Conservation (phyloP, 345 rosid species). For the Geranium rotundifolium region DNA sequence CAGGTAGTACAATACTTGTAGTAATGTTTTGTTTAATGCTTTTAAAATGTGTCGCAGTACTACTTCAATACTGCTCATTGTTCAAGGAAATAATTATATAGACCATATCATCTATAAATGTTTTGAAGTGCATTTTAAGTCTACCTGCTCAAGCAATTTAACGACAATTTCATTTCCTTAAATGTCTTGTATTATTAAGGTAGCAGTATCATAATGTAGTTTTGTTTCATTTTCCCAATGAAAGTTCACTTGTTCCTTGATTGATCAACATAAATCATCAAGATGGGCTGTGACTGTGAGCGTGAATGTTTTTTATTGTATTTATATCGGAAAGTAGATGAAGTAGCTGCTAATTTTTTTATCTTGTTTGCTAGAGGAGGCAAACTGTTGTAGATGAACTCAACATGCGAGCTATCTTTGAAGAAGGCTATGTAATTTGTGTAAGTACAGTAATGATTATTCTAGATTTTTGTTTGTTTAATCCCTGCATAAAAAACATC, state of each 20-base stretch:
- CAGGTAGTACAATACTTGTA: constrained; percentile 36
- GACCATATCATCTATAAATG: background rate
- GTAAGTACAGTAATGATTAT: constrained; percentile 34
- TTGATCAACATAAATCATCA: background rate
- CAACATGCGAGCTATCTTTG: constrained; percentile 83
- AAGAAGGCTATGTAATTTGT: constrained; percentile 77
- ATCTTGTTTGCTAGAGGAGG: constrained; percentile 53
- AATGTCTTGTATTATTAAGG: background rate
- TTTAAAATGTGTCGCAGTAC: background rate
- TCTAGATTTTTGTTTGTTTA: background rate
- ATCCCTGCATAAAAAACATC: background rate
- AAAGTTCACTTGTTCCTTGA: background rate
- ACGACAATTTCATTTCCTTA: background rate
- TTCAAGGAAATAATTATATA: background rate
- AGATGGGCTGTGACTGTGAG: background rate
- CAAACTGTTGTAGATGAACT: constrained; percentile 94
- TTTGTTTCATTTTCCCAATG: too few species aligned
- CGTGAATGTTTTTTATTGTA: background rate
- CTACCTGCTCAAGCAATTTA: background rate
- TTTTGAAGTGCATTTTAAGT: too few species aligned
- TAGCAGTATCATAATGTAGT: background rate
- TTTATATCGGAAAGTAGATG: background rate
- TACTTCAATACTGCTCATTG: background rate
- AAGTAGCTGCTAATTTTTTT: background rate
- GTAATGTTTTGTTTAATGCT: background rate